These are phyloP conservation scores for Aquilaria agallochum DNA, from an alignment of 441 rosid species.

Conservation along the genomic window DNA sequence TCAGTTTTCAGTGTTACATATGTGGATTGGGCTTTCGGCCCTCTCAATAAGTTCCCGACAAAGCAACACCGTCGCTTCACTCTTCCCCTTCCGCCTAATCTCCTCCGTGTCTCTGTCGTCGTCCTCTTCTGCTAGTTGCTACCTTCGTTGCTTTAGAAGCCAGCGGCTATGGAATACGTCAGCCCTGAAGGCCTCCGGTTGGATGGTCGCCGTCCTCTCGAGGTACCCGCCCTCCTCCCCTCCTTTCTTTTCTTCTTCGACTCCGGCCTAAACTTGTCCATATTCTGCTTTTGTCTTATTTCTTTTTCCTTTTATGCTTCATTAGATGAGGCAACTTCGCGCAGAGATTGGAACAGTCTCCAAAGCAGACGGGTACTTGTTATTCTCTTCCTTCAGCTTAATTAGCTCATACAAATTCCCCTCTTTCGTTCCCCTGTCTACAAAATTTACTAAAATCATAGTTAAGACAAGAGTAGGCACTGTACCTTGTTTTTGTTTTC, in stretches of 20 bases:
- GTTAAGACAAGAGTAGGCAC: not conserved
- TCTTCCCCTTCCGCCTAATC: too few relatives aligned
- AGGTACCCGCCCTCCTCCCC: conserved; percentile 32
- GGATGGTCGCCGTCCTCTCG: conserved; percentile 81
- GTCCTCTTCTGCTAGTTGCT: too few relatives aligned
- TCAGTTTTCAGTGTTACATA: too few relatives aligned
- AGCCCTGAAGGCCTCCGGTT: conserved; percentile 89
- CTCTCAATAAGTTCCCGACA: too few relatives aligned
- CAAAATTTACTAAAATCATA: not conserved
- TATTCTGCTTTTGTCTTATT: not conserved
- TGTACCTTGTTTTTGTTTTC: not conserved
- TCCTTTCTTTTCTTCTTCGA: not conserved
- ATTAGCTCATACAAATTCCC: not conserved
- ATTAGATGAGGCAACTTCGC: conserved; percentile 84
- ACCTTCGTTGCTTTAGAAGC: too few relatives aligned
- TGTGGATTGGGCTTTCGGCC: too few relatives aligned
- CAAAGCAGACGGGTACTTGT: conserved; percentile 76
- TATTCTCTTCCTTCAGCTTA: not conserved
- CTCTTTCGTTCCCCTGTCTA: not conserved
- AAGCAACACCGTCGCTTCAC: too few relatives aligned
- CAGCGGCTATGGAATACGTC: conserved; percentile 55
- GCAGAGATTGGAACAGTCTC: conserved; percentile 76
- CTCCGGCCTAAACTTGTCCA: not conserved
- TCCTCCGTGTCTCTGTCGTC: too few relatives aligned
- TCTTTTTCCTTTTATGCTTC: not conserved